phyloP scores from a whole-genome alignment of 441 rosid genomes.

The Hura crepitans region DNA sequence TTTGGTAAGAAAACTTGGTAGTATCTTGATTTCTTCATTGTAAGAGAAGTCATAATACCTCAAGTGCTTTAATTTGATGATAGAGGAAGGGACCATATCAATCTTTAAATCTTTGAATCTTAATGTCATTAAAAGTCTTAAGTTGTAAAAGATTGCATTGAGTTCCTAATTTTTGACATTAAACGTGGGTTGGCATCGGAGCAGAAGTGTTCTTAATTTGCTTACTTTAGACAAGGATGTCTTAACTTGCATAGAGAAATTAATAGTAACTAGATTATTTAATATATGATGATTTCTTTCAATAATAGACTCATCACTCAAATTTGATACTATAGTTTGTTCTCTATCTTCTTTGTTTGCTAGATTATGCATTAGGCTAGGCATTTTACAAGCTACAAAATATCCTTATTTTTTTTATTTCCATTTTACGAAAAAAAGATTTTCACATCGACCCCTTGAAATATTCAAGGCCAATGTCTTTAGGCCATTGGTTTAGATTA shows the following conservation, averaged over 20 bases:
- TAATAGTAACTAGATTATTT: not conserved
- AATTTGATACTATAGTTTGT: not conserved
- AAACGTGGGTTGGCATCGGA: not conserved
- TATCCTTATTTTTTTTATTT: constrained; percentile 13
- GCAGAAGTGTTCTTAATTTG: not conserved
- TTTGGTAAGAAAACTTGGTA: not conserved
- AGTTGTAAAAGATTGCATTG: not conserved
- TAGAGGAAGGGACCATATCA: not conserved
- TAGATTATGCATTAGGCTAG: constrained; percentile 27
- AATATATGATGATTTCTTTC: not conserved
- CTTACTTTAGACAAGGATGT: not conserved
- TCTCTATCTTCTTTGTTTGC: constrained; percentile 14
- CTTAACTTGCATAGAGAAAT: not conserved
- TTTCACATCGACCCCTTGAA: constrained; percentile 8
- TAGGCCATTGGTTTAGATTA: not conserved
- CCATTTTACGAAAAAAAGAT: constrained; percentile 26
- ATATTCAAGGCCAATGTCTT: not conserved
- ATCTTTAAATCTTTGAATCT: not conserved
- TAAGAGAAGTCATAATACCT: constrained; percentile 8
- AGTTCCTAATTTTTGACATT: not conserved
- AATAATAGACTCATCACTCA: not conserved
- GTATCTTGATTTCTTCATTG: not conserved
- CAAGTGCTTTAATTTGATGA: not conserved
- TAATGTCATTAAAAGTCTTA: constrained; percentile 14
- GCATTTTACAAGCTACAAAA: constrained; percentile 22